phyloP scores from a whole-genome alignment of 2,329 filamentous ascomycete genomes.

The Penicillium sp. region DNA sequence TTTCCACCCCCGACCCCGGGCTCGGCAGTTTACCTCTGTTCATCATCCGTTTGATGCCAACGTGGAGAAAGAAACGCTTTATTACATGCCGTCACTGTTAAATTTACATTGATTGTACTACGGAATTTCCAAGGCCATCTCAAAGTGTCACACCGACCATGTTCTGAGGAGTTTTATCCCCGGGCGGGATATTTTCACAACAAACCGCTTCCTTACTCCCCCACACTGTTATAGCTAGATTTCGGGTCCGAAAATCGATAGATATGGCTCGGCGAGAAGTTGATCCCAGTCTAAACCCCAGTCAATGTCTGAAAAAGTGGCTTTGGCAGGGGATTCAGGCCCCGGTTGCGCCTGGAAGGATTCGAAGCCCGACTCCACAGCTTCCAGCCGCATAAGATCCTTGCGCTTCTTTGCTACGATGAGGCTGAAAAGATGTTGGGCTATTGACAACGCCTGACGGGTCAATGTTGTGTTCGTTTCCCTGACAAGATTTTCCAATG shows the following conservation, averaged over 20 bases:
- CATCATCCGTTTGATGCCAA: too few species aligned
- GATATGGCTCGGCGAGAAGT: slow-evolving; percentile 34
- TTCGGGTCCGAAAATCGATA: slow-evolving; percentile 27
- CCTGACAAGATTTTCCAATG: slow-evolving; percentile 29
- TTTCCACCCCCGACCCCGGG: too few species aligned
- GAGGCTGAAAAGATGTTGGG: slow-evolving; percentile 31
- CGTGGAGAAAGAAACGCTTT: too few species aligned
- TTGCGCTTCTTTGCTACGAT: slow-evolving; percentile 33
- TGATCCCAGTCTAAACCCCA: slow-evolving; percentile 34
- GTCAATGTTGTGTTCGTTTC: slow-evolving; percentile 29
- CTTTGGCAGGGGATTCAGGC: slow-evolving; percentile 8
- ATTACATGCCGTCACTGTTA: too few species aligned
- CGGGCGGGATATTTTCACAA: too few species aligned
- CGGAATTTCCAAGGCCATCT: too few species aligned
- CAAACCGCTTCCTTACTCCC: too few species aligned
- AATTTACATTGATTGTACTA: too few species aligned
- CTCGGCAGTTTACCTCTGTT: too few species aligned
- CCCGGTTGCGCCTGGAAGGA: slow-evolving; percentile 11
- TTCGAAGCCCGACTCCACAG: slow-evolving; percentile 26
- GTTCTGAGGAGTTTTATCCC: too few species aligned
- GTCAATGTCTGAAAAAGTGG: slow-evolving; percentile 19
- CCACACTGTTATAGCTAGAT: slow-evolving; percentile 1
- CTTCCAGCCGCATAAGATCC: slow-evolving; percentile 31
- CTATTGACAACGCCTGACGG: slow-evolving; percentile 30
- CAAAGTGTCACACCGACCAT: too few species aligned